Evolutionary conservation across 345 rosid species (phyloP).

Genomic region (Kandelia obovata): DNA sequence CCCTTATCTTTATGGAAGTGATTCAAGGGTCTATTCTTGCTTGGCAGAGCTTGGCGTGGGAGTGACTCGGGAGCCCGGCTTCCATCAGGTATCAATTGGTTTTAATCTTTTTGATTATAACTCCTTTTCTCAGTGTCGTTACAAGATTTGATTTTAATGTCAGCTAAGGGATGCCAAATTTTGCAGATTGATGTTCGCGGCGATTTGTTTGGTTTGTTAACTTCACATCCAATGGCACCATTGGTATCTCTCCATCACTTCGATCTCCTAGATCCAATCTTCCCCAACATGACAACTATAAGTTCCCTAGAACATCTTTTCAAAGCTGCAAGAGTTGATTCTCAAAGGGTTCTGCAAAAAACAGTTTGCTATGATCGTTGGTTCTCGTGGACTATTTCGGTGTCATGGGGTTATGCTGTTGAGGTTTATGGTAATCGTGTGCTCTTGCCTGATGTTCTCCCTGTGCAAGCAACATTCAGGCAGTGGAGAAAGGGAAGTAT

Average conservation of each 20-base stretch:
- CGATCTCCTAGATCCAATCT: conserved; percentile 59
- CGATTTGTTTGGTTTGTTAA: conserved; percentile 58
- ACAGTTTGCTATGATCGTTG: conserved; percentile 82
- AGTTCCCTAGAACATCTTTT: conserved; percentile 53
- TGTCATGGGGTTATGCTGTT: conserved; percentile 88
- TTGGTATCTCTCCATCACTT: conserved; percentile 78
- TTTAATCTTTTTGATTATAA: not conserved
- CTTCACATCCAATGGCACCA: conserved; percentile 70
- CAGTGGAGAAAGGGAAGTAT: conserved; percentile 47
- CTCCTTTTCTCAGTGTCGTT: too few relatives aligned
- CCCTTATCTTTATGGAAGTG: conserved; percentile 86
- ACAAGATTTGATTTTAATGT: too few relatives aligned
- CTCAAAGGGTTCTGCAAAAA: conserved; percentile 67
- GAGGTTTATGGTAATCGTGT: conserved; percentile 41
- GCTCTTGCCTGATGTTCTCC: conserved; percentile 39
- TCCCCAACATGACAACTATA: conserved; percentile 57
- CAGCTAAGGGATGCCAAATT: too few relatives aligned
- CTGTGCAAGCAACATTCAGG: conserved; percentile 57
- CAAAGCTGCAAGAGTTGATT: conserved; percentile 49
- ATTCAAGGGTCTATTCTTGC: conserved; percentile 66
- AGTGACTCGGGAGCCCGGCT: conserved; percentile 75
- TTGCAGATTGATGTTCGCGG: conserved; percentile 72
- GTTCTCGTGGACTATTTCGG: conserved; percentile 81
- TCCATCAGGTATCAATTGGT: conserved; percentile 67
- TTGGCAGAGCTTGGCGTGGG: conserved; percentile 81